phyloP scores from a whole-genome alignment of 768 basidiomycete genomes.

The Xerocomus potaroensis region DNA sequence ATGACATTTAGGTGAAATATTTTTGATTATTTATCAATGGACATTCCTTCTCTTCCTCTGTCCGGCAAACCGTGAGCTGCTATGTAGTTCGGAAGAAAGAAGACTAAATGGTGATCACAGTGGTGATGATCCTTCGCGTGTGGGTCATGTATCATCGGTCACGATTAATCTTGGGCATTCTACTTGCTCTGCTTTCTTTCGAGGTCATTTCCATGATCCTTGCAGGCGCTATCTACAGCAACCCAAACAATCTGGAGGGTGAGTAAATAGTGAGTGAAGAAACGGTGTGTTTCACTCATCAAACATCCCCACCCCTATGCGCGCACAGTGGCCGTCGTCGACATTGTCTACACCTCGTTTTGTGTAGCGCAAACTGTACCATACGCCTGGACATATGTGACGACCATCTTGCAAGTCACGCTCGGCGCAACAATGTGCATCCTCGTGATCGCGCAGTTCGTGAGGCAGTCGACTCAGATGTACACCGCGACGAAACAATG shows the following conservation, averaged over 20 bases:
- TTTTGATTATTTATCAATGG: neutral
- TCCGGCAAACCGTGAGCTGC: constrained; percentile 1
- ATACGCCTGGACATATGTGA: neutral
- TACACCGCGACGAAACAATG: neutral
- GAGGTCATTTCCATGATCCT: too few relatives aligned
- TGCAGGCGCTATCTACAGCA: too few relatives aligned
- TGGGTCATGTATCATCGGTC: constrained; percentile 1
- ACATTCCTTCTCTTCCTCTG: neutral
- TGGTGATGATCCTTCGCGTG: constrained; percentile 1
- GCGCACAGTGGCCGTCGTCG: too few relatives aligned
- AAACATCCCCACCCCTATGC: too few relatives aligned
- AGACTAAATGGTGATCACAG: neutral
- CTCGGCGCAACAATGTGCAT: neutral
- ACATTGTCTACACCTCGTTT: too few relatives aligned
- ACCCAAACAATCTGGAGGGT: too few relatives aligned
- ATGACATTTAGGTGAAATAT: constrained; percentile 1
- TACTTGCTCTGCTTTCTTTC: neutral
- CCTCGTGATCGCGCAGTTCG: neutral
- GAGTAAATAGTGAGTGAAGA: too few relatives aligned
- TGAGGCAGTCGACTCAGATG: neutral
- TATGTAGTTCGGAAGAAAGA: neutral
- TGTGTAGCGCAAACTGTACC: too few relatives aligned
- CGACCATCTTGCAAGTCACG: neutral
- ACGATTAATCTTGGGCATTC: neutral
- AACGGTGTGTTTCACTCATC: too few relatives aligned